phyloP scores from a whole-genome alignment of 1,284 basidiomycete species.

The Irpex lacteus region DNA sequence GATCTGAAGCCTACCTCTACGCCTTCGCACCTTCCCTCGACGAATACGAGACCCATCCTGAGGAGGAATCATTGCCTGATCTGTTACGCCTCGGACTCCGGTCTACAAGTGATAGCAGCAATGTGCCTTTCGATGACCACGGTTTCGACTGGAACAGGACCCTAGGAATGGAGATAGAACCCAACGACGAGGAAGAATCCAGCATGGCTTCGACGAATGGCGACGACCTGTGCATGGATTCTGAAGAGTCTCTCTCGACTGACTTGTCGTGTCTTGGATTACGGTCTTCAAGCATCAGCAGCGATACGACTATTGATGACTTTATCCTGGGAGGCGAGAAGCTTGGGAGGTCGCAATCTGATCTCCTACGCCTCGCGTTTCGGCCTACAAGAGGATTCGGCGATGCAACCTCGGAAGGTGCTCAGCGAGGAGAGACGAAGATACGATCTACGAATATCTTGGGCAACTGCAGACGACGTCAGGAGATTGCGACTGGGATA shows the following conservation, averaged over 20 bases:
- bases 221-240: not conserved
- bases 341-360: not conserved
- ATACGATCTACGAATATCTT: not conserved
- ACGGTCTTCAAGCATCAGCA: not conserved
- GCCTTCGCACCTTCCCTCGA: not conserved
- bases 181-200: not conserved
- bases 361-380: not conserved
- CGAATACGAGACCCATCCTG: not conserved
- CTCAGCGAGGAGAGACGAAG: not conserved
- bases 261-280: not conserved
- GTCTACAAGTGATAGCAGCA: not conserved
- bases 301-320: not conserved
- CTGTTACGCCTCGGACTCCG: not conserved
- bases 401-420: not conserved
- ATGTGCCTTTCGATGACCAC: not conserved
- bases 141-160: not conserved
- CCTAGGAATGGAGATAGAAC: not conserved
- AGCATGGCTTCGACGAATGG: not conserved
- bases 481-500: too few relatives aligned
- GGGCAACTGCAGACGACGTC: too few relatives aligned
- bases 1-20: too few relatives aligned
- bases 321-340: not conserved
- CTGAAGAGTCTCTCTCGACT: not conserved
- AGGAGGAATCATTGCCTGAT: not conserved
- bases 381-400: not conserved